Evolutionary conservation across 495 filamentous ascomycete species (phyloP), one percentile per base, ranked within the genome.

Genomic region (Trichoderma reesei): DNA sequence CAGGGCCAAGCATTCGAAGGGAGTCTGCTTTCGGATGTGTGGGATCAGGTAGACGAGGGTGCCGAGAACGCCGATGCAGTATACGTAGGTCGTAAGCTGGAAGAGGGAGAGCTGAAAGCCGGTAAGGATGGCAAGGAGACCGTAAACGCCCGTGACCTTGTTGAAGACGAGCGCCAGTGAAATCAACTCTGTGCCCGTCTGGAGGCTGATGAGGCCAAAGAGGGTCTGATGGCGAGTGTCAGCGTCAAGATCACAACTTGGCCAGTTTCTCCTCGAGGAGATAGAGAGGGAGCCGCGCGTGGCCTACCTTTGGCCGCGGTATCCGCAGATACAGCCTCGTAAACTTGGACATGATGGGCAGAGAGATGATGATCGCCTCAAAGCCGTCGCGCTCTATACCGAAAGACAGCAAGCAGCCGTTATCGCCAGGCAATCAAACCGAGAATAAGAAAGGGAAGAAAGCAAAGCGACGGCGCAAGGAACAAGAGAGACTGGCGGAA

Each of bases 101-200:
- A 90, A 73, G 3, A 85, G 79, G 16, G 87, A 89, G 36, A 81
- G 68, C 36, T 69, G 60, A 60, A 76, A 77, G 70, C 90, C 90
- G n/a, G 89, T 90, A 62, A 90, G 76, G 67, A 95, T 80, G 60
- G 92, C 90, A 65, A 96, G 88, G 62, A 96, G 80, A 69, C 92
- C 92, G 76, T 92, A 96, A 66, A 96, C 77, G 63, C 90, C 90
- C 63, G 90, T 90, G 66, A 88, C 81, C 75, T 96, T 96, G 79
- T 96, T 96, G 72, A 96, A 82, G 37, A 94, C 75, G 63, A 93
- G 79, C 11, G 88, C 85, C 66, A 93, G 78, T 6, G 88, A 85
- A 65, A 94, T 88, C 64, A 96, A 78, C 64, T 92, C 90, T 46
- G 89, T 87, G 68, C 90, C 91, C 39, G 90, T 91, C 65, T 89